phyloP scores from a whole-genome alignment of 192 early-diverging fungal species.

The Phlyctochytrium bullatum region DNA sequence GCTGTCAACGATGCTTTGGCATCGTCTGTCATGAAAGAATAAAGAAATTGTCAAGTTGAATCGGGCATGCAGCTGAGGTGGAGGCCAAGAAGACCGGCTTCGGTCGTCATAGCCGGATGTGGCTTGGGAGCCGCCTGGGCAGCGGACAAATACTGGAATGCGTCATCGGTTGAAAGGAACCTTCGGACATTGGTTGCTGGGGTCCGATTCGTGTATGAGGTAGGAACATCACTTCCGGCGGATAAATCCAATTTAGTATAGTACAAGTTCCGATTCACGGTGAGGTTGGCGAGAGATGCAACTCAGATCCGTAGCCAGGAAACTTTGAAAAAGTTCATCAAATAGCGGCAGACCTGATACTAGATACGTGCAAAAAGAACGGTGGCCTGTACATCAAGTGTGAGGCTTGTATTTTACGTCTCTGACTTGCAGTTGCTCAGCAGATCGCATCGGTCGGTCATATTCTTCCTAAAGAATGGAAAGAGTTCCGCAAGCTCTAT shows the following conservation, averaged over 20 bases:
- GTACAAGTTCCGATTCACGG: slow-evolving; percentile 1
- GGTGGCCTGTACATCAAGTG: slow-evolving; percentile 89
- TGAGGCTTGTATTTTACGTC: slow-evolving; percentile 61
- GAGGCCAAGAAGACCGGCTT: too few relatives aligned
- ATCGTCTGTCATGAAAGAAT: too few relatives aligned
- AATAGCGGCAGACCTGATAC: slow-evolving; percentile 67
- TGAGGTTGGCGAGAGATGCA: slow-evolving; percentile 52
- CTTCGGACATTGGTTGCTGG: slow-evolving; percentile 30
- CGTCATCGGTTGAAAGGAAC: slow-evolving; percentile 17
- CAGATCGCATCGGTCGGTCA: slow-evolving; percentile 44
- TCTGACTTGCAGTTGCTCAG: slow-evolving; percentile 35
- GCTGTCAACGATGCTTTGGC: not conserved
- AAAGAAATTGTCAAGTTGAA: too few relatives aligned
- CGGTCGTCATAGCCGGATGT: too few relatives aligned
- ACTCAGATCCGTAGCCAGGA: slow-evolving; percentile 38
- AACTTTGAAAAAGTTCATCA: slow-evolving; percentile 68
- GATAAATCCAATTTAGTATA: not conserved
- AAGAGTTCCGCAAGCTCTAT: slow-evolving; percentile 65
- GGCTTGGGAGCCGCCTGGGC: not conserved
- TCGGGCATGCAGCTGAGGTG: too few relatives aligned
- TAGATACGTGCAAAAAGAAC: slow-evolving; percentile 76
- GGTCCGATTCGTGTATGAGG: slow-evolving; percentile 25
- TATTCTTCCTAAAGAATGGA: slow-evolving; percentile 48
- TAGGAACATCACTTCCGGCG: not conserved
- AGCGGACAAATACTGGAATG: not conserved